Base-by-base conservation (phyloP, 768 basidiomycete genomes). In the Dentipellis sp. region DNA sequence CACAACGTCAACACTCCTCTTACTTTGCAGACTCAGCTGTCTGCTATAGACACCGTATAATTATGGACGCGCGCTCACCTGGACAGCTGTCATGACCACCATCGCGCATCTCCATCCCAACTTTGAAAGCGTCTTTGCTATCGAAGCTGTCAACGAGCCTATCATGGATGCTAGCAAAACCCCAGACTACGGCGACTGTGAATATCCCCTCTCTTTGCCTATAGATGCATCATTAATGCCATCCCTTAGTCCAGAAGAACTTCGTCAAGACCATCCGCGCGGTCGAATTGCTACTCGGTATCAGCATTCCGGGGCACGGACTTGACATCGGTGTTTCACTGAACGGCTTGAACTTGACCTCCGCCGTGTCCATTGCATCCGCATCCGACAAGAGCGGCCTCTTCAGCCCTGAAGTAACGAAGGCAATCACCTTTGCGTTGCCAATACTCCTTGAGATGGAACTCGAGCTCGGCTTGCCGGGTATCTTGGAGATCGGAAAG, bases 121-220 rank as follows among this genome's bases (percentile, higher is more conserved):
- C 40, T 91, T 91, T 63, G 69, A 62, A 16, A 79, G 73, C 35
- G 87, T 86, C 16, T 82, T 84, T 45, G 73, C 84, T 1, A 84
- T 91, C 34, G 78, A 91, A 61, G 89, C 89, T 1, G 74, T 85
- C 23, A 91, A 91, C 59, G 89, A 91, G 56, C 86, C 85, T 0
- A 80, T 88, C 62, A 85, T 82, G 84, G 70, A 91, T 63, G 85
- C 86, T 8, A 64, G 55, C 16, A 67, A 74, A 58, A 91, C 89
- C 1, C 88, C 89, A 0, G 79, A 75, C 29, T 82, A 86, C 47
- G 88, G 87, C 21, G 72, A 75, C 42, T 91, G 88, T 89, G 65
- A 54, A 82, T 64, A 60, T 17, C 10, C 3, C 10, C 10, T 40
- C 36, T 36, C 12, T 21, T 14, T 11, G 9, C n/a, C 16, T 11